Evolutionary conservation across 2,329 filamentous ascomycete species (phyloP).

Genomic region (Colletotrichum sp.): DNA sequence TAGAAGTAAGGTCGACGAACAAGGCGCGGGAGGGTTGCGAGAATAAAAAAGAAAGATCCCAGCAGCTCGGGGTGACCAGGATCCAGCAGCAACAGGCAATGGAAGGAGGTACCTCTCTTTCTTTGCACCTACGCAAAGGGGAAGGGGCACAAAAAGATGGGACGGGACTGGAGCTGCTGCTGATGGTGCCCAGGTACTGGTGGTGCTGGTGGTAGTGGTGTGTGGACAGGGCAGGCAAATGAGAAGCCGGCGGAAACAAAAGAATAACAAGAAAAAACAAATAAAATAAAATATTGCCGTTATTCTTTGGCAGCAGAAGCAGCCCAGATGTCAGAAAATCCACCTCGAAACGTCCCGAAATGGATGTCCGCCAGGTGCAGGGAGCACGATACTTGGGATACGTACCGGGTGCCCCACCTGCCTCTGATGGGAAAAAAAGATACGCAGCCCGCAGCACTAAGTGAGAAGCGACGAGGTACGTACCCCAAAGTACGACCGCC

Average conservation of each 20-base stretch:
- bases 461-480: not conserved
- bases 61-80: slow-evolving; percentile 9
- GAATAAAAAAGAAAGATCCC: slow-evolving; percentile 8
- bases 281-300: not conserved
- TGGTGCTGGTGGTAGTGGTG: not conserved
- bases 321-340: not conserved
- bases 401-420: not conserved
- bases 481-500: not conserved
- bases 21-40: not conserved
- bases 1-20: slow-evolving; percentile 2
- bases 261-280: not conserved
- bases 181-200: not conserved
- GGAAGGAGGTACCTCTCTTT: not conserved
- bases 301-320: not conserved
- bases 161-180: not conserved
- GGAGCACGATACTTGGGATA: not conserved
- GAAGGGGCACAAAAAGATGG: not conserved
- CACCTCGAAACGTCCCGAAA: not conserved
- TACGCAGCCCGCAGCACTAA: not conserved
- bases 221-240: not conserved
- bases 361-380: not conserved
- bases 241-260: not conserved
- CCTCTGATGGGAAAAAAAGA: not conserved
- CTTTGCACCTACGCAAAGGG: not conserved
- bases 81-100: not conserved